Base-by-base conservation (phyloP, 768 basidiomycete species). In the Tylopilus subfusipes region DNA sequence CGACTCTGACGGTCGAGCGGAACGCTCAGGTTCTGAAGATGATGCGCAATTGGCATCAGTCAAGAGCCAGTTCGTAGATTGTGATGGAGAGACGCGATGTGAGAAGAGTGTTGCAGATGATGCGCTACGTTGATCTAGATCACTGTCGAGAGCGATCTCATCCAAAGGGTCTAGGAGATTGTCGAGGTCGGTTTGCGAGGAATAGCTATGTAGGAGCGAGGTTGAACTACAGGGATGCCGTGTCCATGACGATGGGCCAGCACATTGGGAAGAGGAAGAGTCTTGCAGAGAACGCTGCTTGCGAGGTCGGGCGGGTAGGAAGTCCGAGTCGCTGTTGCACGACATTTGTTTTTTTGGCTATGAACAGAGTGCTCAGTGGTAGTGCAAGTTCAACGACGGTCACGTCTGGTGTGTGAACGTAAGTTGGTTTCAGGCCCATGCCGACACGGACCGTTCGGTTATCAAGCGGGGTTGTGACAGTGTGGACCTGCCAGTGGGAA, bases 51-150 rank as follows among this genome's bases (percentile, higher is more conserved):
- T 33, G 29, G 36, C 36, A 59, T 65, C 53, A 11, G 40, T 34
- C 33, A 39, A 52, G 29, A 52, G 33, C 24, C 18, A 30, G 24
- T 40, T 29, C 9, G 38, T 40, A 18, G 45, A 49, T 8, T 34
- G 40, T 18, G 50, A 49, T 47, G 54, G 43, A 36, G 62, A 57
- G 27, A 52, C 40, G 8, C 33, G 47, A 42, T 48, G 56, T 19
- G 67, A 69, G 54, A 61, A 48, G 16, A 59, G 55, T 3, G 63
- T 63, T 48, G 57, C 21, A n/a, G 63, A 69, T 21, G 68, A 68
- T 13, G 53, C 42, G 25, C 40, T 63, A 30, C 16, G 38, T 42
- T 48, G 55, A 10, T 68, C 67, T n/a, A 60, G 36, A 48, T 63
- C 49, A 52, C 50, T 55, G 34, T 58, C 56, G 11, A 59, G 55